A percentile compares a stretch with the other conserved stretches of the same genome.
phyloP scores from a whole-genome alignment of 2,329 filamentous ascomycete species.

The Emydomyces testavorans region DNA sequence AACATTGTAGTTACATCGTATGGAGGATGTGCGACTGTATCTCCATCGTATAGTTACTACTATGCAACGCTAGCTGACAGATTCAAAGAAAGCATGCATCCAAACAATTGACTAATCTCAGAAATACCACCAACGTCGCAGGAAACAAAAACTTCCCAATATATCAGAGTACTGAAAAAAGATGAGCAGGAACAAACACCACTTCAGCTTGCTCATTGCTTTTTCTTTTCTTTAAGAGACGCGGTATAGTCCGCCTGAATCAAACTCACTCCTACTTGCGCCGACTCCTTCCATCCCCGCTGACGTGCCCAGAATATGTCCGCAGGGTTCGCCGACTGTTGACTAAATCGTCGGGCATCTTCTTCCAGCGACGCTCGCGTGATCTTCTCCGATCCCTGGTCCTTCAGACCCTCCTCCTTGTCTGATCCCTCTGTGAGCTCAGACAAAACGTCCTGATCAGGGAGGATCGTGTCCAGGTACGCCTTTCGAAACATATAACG shows the following conservation, averaged over 20 bases:
- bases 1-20: too few species aligned
- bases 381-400: constrained; percentile 17
- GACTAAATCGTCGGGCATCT: constrained; percentile 30
- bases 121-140: too few species aligned
- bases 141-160: too few species aligned
- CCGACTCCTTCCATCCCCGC: constrained; percentile 35
- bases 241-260: constrained; percentile 26
- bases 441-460: not conserved
- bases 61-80: too few species aligned
- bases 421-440: not conserved
- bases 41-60: too few species aligned
- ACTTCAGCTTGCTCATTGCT: not conserved
- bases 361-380: constrained; percentile 32
- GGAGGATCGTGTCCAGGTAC: constrained; percentile 46
- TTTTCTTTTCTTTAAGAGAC: constrained; percentile 25
- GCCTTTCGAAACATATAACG: constrained; percentile 69
- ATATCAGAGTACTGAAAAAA: too few species aligned
- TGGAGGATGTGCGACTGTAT: too few species aligned
- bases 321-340: constrained; percentile 24
- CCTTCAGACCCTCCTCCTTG: not conserved
- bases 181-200: too few species aligned
- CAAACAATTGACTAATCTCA: too few species aligned
- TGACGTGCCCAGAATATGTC: constrained; percentile 37
- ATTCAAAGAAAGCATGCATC: too few species aligned
- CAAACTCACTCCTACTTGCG: constrained; percentile 31